Percentiles rank a stretch among this genome's conserved stretches.
Conservation (phyloP, 2,329 filamentous ascomycete genomes). For the Colletotrichum sidae region DNA sequence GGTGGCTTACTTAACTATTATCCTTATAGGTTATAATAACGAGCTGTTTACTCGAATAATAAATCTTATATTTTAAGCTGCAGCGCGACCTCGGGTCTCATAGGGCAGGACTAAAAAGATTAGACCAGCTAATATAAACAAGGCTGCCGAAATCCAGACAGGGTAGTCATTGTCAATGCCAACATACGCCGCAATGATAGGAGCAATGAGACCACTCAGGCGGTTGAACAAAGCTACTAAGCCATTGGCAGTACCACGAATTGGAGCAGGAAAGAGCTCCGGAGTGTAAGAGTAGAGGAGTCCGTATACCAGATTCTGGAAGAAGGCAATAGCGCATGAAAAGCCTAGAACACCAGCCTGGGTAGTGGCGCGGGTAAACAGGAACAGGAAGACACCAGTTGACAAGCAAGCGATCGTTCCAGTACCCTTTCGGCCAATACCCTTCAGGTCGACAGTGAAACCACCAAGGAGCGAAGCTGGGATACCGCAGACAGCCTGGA, state of each 20-base stretch:
- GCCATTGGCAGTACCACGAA: conserved; percentile 16
- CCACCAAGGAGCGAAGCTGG: conserved; percentile 36
- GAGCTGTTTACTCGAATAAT: too few species aligned
- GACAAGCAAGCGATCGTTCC: conserved; percentile 38
- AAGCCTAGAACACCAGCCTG: conserved; percentile 38
- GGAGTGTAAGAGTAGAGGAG: conserved; percentile 34
- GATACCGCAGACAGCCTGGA: too few species aligned
- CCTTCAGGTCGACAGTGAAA: conserved; percentile 38
- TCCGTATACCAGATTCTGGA: conserved; percentile 41
- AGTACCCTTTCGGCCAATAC: conserved; percentile 40
- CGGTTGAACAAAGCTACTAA: conserved; percentile 22
- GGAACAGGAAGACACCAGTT: conserved; percentile 40
- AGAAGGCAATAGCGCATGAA: conserved; percentile 41
- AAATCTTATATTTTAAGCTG: conserved; percentile 4
- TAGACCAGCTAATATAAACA: conserved; percentile 25
- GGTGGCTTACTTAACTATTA: too few species aligned
- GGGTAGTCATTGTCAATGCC: conserved; percentile 32
- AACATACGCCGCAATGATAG: conserved; percentile 32
- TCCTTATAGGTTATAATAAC: too few species aligned
- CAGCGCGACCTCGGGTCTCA: conserved; percentile 16
- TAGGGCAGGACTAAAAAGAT: conserved; percentile 23
- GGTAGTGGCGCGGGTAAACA: conserved; percentile 43
- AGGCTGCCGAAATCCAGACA: conserved; percentile 28
- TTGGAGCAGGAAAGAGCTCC: conserved; percentile 15
- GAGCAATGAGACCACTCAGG: conserved; percentile 26